A percentile compares a stretch with the other conserved stretches of the same genome.
Conservation (phyloP, 805 yeast species). For the Huiozyma naganishii region DNA sequence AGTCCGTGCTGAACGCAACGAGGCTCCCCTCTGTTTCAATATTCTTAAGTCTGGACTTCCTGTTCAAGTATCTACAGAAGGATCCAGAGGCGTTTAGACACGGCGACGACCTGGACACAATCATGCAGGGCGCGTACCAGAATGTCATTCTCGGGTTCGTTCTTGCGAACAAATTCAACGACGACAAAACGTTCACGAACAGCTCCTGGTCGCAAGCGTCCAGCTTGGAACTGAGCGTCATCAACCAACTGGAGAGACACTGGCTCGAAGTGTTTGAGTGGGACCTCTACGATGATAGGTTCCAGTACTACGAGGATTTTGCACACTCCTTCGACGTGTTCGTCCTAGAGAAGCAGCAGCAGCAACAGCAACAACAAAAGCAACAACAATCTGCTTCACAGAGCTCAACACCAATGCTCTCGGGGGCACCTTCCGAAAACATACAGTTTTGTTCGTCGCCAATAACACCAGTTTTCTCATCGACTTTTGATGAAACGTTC, state of each 20-base stretch:
- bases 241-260: conserved; percentile 57
- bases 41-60: conserved; percentile 65
- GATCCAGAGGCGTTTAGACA: conserved; percentile 21
- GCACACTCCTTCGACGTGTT: conserved; percentile 16
- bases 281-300: conserved; percentile 38
- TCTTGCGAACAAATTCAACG: conserved; percentile 87
- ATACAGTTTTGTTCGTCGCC: not conserved
- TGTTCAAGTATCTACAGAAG: conserved; percentile 49
- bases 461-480: not conserved
- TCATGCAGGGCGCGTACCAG: conserved; percentile 31
- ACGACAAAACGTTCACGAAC: conserved; percentile 92
- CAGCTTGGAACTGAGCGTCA: conserved; percentile 48
- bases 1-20: conserved; percentile 72
- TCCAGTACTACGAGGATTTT: conserved; percentile 18
- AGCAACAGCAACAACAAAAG: not conserved
- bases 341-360: conserved; percentile 5
- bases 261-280: conserved; percentile 59
- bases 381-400: not conserved
- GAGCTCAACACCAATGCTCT: too few relatives aligned
- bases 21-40: conserved; percentile 78
- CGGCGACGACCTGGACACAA: not conserved
- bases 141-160: conserved; percentile 59
- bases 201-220: conserved; percentile 96
- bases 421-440: too few relatives aligned
- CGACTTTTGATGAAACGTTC: not conserved